Base-by-base conservation (phyloP, 345 rosid genomes). In the Aquilaria malaccensis region DNA sequence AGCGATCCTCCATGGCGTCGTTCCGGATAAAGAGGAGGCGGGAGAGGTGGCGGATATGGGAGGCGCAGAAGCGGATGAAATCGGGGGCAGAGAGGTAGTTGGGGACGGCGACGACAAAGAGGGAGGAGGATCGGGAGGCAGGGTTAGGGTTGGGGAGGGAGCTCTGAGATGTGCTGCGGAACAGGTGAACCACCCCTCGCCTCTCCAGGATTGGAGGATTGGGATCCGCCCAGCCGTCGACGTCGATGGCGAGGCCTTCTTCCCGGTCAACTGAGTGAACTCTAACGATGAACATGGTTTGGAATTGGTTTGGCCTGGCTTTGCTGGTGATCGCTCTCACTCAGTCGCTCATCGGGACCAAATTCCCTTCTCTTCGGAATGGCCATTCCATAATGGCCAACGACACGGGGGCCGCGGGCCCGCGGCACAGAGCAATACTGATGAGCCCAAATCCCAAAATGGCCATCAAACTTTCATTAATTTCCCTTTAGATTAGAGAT, bases 1-100 rank as follows among this genome's bases (percentile, higher is more conserved):
- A 88, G 30, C 95, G 74, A 78, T 94, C 97, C 68, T 94, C 99
- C 85, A 90, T 79, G 29, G 74, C 99, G 72, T 88, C 97, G 46
- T 94, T 90, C 84, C 94, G 77, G 76, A 93, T 74, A 84, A 90
- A 78, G 62, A 85, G 81, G 70, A 94, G 76, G 45, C 82, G 73
- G 12, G 74, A 67, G 76, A 82, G 72, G 50, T 65, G 61, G 14
- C 79, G 74, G 66, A 83, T 67, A 59, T 73, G 81, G 13, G 79
- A 54, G 2, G 77, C 93, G 50, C 77, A 82, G 64, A 90, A 90
- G 7, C 89, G 83, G 76, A 94, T 74, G 62, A 90, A 88, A 53
- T 85, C 99, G 46, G 77, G 76, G 51, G 76, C 60, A 45, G 96
- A 90, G 41, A 94, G 69, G 74, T 90, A 90, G 73, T 85, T 88